Percentiles rank a stretch among this genome's conserved stretches.
Evolutionary conservation across 2,329 filamentous ascomycete genomes (phyloP).

Genomic region (Tolypocladium sp.): DNA sequence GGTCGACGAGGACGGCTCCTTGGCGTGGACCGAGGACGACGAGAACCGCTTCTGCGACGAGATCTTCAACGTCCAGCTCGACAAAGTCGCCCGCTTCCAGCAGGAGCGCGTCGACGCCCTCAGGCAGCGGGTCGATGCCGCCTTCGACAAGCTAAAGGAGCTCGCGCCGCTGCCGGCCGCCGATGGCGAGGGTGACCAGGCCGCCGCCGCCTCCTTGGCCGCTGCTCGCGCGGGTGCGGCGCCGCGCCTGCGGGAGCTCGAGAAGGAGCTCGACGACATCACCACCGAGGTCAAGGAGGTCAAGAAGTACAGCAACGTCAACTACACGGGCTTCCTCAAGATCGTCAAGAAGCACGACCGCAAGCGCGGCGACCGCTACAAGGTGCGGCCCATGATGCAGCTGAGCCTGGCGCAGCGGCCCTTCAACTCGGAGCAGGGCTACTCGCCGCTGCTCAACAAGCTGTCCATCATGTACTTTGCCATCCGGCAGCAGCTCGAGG

Average conservation of each 20-base stretch:
- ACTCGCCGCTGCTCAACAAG: slow-evolving; percentile 80
- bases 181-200: slow-evolving; percentile 30
- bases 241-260: slow-evolving; percentile 58
- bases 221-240: slow-evolving; percentile 32
- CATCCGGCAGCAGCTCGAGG: slow-evolving; percentile 74
- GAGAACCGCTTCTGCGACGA: slow-evolving; percentile 92
- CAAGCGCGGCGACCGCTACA: slow-evolving; percentile 78
- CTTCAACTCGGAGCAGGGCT: slow-evolving; percentile 87
- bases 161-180: slow-evolving; percentile 49
- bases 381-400: slow-evolving; percentile 83
- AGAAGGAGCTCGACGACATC: slow-evolving; percentile 75
- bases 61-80: slow-evolving; percentile 85
- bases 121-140: slow-evolving; percentile 42
- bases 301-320: slow-evolving; percentile 90
- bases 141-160: slow-evolving; percentile 67
- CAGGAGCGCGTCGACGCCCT: slow-evolving; percentile 58
- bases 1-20: slow-evolving; percentile 50
- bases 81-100: slow-evolving; percentile 91
- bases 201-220: slow-evolving; percentile 6
- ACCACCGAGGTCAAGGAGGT: slow-evolving; percentile 87
- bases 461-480: slow-evolving; percentile 95
- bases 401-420: slow-evolving; percentile 79
- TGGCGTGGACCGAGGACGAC: slow-evolving; percentile 84
- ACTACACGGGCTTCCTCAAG: slow-evolving; percentile 97
- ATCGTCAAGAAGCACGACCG: slow-evolving; percentile 99